Evolutionary conservation across 331 rosid species (phyloP).

Genomic region (Rosa hybrid): DNA sequence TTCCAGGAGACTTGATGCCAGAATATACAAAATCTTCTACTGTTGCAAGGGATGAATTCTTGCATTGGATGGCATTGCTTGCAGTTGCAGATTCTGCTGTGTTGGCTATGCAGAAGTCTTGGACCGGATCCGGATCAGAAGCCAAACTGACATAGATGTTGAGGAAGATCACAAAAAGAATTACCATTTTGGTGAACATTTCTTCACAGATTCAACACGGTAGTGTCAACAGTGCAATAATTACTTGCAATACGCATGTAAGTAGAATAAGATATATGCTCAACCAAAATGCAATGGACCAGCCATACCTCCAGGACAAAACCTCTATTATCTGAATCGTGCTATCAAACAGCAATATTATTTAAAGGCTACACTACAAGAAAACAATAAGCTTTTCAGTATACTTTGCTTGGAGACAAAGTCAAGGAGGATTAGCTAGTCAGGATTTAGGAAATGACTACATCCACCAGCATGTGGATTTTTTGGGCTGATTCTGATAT

Average conservation of each 20-base stretch:
- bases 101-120: slow-evolving; percentile 72
- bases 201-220: background rate
- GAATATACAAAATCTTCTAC: slow-evolving; percentile 73
- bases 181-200: slow-evolving; percentile 28
- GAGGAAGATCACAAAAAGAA: slow-evolving; percentile 36
- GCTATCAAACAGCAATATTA: background rate
- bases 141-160: slow-evolving; percentile 38
- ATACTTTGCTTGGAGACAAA: slow-evolving; percentile 26
- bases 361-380: slow-evolving; percentile 10
- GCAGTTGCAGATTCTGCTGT: slow-evolving; percentile 27
- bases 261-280: background rate
- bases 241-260: background rate
- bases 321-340: slow-evolving; percentile 7
- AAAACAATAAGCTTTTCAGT: slow-evolving; percentile 22
- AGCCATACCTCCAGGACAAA: background rate
- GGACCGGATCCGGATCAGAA: slow-evolving; percentile 90
- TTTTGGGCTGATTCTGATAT: slow-evolving; percentile 25
- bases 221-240: background rate
- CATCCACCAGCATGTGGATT: slow-evolving; percentile 30
- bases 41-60: slow-evolving; percentile 65
- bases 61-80: slow-evolving; percentile 44
- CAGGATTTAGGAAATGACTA: slow-evolving; percentile 21
- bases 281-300: background rate
- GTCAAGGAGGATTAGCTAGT: slow-evolving; percentile 28
- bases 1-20: slow-evolving; percentile 67